A percentile compares a stretch with the other conserved stretches of the same genome.
phyloP scores from a whole-genome alignment of 164 flowering plant genomes.

The grape (Vitis vinifera) region ASM3070453v1 NC_081816.1:6027501-6028000 shows the following conservation, averaged over 20 bases:
- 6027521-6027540: neutral
- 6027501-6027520: neutral
- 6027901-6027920: neutral
- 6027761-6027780: slow-evolving; percentile 31
- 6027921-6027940: slow-evolving; percentile 1
- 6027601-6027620: slow-evolving; percentile 83
- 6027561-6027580: slow-evolving; percentile 91
- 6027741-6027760: slow-evolving; percentile 34
- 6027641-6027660: slow-evolving; percentile 17
- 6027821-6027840: neutral
- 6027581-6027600: slow-evolving; percentile 90
- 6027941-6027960: neutral
- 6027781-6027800: slow-evolving; percentile 10
- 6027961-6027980: neutral
- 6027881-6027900: neutral
- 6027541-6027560: neutral
- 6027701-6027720: slow-evolving; percentile 63
- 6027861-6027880: too few species aligned
- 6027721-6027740: slow-evolving; percentile 43
- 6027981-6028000: too few species aligned
- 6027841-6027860: neutral
- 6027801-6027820: slow-evolving; percentile 1
- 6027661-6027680: neutral
- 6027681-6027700: slow-evolving; percentile 45
- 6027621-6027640: slow-evolving; percentile 66